These are phyloP conservation scores for Mortierella sp. DNA, from an alignment of 371 early-diverging fungal species.

Conservation along the genomic window DNA sequence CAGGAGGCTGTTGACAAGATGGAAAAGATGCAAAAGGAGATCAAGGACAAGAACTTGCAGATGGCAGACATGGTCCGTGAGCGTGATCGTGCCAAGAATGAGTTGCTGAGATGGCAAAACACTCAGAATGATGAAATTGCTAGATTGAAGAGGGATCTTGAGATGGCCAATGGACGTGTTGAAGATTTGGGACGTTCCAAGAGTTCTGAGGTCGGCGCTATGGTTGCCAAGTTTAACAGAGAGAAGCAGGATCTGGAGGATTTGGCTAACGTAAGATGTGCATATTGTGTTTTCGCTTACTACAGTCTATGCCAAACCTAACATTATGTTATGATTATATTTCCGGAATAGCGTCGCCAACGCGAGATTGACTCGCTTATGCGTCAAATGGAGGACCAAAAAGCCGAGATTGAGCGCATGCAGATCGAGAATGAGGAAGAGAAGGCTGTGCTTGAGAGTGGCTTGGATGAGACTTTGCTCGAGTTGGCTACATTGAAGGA, in stretches of 20 bases:
- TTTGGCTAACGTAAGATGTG: slow-evolving; percentile 60
- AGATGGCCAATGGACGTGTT: slow-evolving; percentile 78
- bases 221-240: slow-evolving; percentile 80
- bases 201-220: slow-evolving; percentile 85
- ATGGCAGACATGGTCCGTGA: slow-evolving; percentile 87
- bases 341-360: slow-evolving; percentile 58
- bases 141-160: slow-evolving; percentile 83
- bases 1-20: slow-evolving; percentile 80
- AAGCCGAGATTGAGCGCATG: slow-evolving; percentile 77
- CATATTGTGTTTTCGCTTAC: not conserved
- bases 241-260: slow-evolving; percentile 87
- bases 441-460: slow-evolving; percentile 89
- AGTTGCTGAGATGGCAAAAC: slow-evolving; percentile 75
- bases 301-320: not conserved
- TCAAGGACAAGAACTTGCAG: slow-evolving; percentile 85
- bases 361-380: slow-evolving; percentile 73
- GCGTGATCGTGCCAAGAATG: slow-evolving; percentile 84
- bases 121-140: slow-evolving; percentile 84
- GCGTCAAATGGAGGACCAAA: slow-evolving; percentile 75
- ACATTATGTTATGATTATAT: not conserved
- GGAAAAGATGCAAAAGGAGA: slow-evolving; percentile 83
- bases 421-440: slow-evolving; percentile 87
- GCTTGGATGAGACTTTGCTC: slow-evolving; percentile 93
- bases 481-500: slow-evolving; percentile 72
- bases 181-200: slow-evolving; percentile 83